Conservation (phyloP, 208 protist species). For the Leishmania lainsoni region DNA sequence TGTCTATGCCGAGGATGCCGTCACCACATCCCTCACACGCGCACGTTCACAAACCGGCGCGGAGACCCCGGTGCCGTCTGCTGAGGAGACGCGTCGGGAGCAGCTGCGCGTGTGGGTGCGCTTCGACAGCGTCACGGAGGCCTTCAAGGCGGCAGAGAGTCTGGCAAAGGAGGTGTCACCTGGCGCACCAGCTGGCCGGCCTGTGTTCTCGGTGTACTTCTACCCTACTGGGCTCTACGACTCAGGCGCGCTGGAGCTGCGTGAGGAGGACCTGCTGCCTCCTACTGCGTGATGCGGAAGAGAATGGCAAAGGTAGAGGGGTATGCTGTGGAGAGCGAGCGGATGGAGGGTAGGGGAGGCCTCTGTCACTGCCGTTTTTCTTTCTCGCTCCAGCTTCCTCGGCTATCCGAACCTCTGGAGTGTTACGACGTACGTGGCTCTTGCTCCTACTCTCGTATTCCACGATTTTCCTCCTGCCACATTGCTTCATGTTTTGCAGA, state of each 20-base stretch:
- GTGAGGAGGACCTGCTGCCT: slow-evolving; percentile 28
- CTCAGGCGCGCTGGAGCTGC: slow-evolving; percentile 38
- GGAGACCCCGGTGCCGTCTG: neutral
- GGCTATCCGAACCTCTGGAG: neutral
- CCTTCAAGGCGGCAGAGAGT: slow-evolving; percentile 76
- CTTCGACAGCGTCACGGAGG: slow-evolving; percentile 83
- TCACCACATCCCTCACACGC: slow-evolving; percentile 11
- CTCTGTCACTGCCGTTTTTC: neutral
- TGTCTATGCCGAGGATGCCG: slow-evolving; percentile 30
- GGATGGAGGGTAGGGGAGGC: neutral
- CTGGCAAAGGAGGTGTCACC: slow-evolving; percentile 27
- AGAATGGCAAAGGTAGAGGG: neutral
- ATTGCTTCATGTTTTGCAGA: neutral
- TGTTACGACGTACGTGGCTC: neutral
- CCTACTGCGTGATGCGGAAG: neutral
- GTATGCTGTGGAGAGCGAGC: neutral
- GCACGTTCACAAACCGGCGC: neutral
- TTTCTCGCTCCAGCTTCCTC: neutral
- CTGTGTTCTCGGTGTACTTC: slow-evolving; percentile 48
- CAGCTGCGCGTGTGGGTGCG: slow-evolving; percentile 76
- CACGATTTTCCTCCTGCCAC: neutral
- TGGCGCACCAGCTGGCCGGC: slow-evolving; percentile 14
- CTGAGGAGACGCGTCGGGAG: slow-evolving; percentile 34
- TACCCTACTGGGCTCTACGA: slow-evolving; percentile 70
- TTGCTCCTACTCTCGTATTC: neutral